Percentiles rank a stretch among this genome's conserved stretches.
These are phyloP conservation scores for Polytrichum formosum DNA, from an alignment of 225 moss, liverwort and hornwort species.

Conservation along the genomic window DNA sequence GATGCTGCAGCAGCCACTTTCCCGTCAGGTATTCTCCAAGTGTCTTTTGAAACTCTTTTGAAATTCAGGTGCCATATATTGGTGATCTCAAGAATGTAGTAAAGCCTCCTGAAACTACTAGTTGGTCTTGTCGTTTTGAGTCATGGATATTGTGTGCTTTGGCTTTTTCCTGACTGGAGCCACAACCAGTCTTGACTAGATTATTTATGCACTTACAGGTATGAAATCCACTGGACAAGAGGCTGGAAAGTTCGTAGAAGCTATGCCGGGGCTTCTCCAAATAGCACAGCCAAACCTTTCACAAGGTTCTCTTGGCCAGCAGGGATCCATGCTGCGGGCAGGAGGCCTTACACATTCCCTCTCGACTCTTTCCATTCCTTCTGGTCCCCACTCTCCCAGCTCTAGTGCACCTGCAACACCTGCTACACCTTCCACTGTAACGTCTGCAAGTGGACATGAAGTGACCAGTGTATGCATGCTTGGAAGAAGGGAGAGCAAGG, in stretches of 20 bases:
- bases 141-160: too few relatives aligned
- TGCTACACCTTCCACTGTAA: constrained; percentile 63
- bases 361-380: constrained; percentile 55
- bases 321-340: constrained; percentile 37
- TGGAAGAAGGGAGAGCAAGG: constrained; percentile 80
- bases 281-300: constrained; percentile 51
- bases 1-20: constrained; percentile 17
- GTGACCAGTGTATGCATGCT: constrained; percentile 67
- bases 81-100: too few relatives aligned
- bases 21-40: constrained; percentile 34
- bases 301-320: constrained; percentile 67
- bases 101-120: too few relatives aligned
- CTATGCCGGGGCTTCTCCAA: constrained; percentile 32
- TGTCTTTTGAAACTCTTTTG: too few relatives aligned
- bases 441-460: constrained; percentile 77
- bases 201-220: constrained; percentile 23
- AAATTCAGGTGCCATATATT: too few relatives aligned
- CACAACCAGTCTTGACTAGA: too few relatives aligned
- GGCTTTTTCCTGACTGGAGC: too few relatives aligned
- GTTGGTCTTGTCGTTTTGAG: too few relatives aligned
- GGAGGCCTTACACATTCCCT: constrained; percentile 47
- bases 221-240: constrained; percentile 33
- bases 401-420: constrained; percentile 79
- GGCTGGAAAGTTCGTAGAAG: constrained; percentile 32
- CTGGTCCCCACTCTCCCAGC: constrained; percentile 50